Base-by-base conservation (phyloP, 768 basidiomycete genomes). In the Boletellus ananiceps region DNA sequence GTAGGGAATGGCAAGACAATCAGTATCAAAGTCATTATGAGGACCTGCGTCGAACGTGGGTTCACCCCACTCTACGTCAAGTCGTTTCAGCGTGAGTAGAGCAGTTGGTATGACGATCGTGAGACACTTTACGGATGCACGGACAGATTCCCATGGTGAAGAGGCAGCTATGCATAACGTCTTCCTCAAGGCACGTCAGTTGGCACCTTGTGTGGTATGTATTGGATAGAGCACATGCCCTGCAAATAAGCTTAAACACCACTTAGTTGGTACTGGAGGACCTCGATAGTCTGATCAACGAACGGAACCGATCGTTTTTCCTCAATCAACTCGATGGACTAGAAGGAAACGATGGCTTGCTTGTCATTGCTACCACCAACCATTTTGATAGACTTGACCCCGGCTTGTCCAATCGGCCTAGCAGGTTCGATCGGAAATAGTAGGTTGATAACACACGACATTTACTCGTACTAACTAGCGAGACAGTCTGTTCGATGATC, bases 371-470 rank as follows among this genome's bases (percentile, higher is more conserved):
- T 15, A 81, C 88, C 1, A 93, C 91, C 21, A 93, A 93, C 62
- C 88, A 93, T 65, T 83, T 91, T 52, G 86, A 91, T 36, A 71
- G 76, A 39, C 78, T 93, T 36, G 91, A 92, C 60, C 81, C 86
- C 29, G 86, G 83, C 7, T 65, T 93, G 51, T 84, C 86, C 54
- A 79, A 72, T 36, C 78, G 91, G 16, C 90, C 90, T 8, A 89
- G 86, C 57, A 80, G 90, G 34, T 93, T 93, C 57, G 90, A 93
- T 62, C 75, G 91, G 46, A 90, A 92, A 73, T 91, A 83, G 88
- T 87, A 56, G 53, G 86, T 76, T 8, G 32, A 35, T 8, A 18
- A 41, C 34, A 0, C 13, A 37, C 15, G 9, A n/a, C 29, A 35
- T 27, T 38, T 16, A 16, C 27, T 23, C 11, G 23, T 6, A 14